phyloP scores from a whole-genome alignment of 176 grass and related monocot species.

The Zea luxurians region DNA sequence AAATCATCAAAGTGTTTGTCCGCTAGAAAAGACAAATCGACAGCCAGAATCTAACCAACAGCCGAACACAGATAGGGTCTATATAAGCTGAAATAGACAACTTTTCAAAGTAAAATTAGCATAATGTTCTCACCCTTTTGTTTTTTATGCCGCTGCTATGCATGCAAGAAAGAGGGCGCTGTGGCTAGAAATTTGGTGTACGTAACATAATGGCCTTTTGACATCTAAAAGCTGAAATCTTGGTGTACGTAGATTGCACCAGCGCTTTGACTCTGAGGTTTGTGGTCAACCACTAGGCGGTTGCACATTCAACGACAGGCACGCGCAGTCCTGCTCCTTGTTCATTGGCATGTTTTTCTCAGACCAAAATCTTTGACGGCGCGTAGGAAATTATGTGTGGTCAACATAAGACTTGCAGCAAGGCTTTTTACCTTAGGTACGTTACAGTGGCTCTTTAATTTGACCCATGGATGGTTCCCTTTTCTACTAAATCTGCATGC shows the following conservation, averaged over 20 bases:
- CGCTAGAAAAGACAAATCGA: too few species aligned
- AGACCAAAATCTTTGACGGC: slow-evolving; percentile 7
- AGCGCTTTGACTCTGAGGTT: background rate
- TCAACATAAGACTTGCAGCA: background rate
- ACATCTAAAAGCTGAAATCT: too few species aligned
- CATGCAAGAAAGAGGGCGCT: too few species aligned
- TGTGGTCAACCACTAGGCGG: background rate
- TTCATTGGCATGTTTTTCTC: slow-evolving; percentile 1
- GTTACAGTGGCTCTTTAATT: background rate
- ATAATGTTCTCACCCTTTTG: too few species aligned
- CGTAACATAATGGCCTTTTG: too few species aligned
- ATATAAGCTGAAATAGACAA: too few species aligned
- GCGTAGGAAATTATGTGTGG: background rate
- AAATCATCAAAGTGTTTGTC: too few species aligned
- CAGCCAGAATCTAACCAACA: too few species aligned
- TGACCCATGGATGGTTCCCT: background rate
- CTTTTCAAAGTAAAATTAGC: too few species aligned
- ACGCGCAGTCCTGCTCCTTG: background rate
- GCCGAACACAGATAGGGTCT: too few species aligned
- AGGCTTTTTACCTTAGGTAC: background rate
- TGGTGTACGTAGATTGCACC: background rate
- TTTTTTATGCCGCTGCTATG: too few species aligned
- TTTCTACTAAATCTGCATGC: background rate
- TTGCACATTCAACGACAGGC: background rate
- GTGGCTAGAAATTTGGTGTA: too few species aligned